Percentiles rank a stretch among this genome's conserved stretches.
These are phyloP conservation scores for Podospora pseudocomata DNA, from an alignment of 495 filamentous ascomycete species.

Conservation along the genomic window DNA sequence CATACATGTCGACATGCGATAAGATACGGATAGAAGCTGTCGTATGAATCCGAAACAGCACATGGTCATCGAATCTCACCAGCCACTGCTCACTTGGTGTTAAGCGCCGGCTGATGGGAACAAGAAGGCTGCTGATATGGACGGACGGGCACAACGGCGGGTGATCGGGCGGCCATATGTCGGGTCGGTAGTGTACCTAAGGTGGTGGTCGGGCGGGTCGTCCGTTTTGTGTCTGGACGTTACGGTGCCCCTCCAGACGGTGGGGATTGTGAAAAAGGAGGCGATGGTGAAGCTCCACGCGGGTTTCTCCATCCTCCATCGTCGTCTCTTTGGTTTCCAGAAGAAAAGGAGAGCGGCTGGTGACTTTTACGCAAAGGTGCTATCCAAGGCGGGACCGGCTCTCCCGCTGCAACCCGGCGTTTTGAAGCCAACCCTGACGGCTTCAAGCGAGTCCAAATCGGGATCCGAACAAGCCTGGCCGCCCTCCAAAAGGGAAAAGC, in stretches of 20 bases:
- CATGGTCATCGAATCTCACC: too few relatives aligned
- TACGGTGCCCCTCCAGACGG: not conserved
- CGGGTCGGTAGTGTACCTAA: too few relatives aligned
- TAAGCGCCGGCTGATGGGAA: not conserved
- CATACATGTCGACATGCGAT: too few relatives aligned
- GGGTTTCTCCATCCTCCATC: not conserved
- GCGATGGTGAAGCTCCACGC: not conserved
- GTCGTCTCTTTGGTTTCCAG: not conserved
- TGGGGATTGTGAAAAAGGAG: not conserved
- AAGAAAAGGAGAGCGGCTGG: not conserved
- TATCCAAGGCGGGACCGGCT: conserved; percentile 6
- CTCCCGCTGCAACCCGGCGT: conserved; percentile 12
- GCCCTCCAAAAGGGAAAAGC: not conserved
- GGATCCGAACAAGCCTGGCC: conserved; percentile 2
- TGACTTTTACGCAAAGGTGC: not conserved
- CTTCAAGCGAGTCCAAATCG: conserved; percentile 10
- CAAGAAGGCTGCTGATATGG: not conserved
- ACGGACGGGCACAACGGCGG: not conserved
- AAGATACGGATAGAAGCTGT: too few relatives aligned
- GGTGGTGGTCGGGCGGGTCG: too few relatives aligned
- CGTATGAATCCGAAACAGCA: too few relatives aligned
- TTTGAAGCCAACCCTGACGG: conserved; percentile 11
- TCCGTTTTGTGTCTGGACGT: not conserved
- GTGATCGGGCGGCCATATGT: not conserved
- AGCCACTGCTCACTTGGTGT: not conserved